These are phyloP conservation scores for Penicillium palitans DNA, from an alignment of 2,329 filamentous ascomycete species.

Conservation along the genomic window DNA sequence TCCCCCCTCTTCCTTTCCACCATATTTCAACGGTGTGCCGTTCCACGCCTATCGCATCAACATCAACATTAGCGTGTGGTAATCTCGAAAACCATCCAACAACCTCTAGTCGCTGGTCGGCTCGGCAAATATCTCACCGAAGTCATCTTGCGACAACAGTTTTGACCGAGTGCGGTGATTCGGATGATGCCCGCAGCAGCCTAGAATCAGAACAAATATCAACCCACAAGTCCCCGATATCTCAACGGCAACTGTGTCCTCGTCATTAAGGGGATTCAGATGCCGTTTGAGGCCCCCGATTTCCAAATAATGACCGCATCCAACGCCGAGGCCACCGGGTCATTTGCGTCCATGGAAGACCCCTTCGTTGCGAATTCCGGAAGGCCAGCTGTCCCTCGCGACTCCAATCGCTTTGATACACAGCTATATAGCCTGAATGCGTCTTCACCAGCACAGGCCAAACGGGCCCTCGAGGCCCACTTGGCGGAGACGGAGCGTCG, in stretches of 20 bases:
- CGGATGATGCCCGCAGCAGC: conserved; percentile 33
- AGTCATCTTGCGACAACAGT: conserved; percentile 9
- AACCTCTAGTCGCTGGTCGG: conserved; percentile 35
- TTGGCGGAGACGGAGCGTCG: conserved; percentile 88
- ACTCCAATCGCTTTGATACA: conserved; percentile 73
- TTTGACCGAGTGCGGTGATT: conserved; percentile 17
- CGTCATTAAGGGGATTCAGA: conserved; percentile 22
- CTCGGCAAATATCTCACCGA: conserved; percentile 19
- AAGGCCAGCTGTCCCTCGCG: conserved; percentile 43
- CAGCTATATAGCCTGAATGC: conserved; percentile 76
- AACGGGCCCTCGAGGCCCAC: conserved; percentile 85
- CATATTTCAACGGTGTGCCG: conserved; percentile 16
- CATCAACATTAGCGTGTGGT: conserved; percentile 11
- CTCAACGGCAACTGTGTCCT: conserved; percentile 27
- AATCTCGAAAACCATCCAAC: conserved; percentile 10
- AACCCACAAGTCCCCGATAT: conserved; percentile 27
- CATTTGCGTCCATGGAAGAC: conserved; percentile 46
- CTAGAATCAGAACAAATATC: conserved; percentile 23
- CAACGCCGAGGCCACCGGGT: conserved; percentile 17
- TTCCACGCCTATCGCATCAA: conserved; percentile 13
- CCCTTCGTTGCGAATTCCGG: conserved; percentile 58
- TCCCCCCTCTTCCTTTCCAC: conserved; percentile 13
- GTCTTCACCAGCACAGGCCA: conserved; percentile 83
- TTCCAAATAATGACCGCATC: conserved; percentile 20
- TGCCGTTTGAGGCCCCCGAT: conserved; percentile 16